Evolutionary conservation across 163 green algal genomes (phyloP).

Genomic region (Botryococcus braunii): DNA sequence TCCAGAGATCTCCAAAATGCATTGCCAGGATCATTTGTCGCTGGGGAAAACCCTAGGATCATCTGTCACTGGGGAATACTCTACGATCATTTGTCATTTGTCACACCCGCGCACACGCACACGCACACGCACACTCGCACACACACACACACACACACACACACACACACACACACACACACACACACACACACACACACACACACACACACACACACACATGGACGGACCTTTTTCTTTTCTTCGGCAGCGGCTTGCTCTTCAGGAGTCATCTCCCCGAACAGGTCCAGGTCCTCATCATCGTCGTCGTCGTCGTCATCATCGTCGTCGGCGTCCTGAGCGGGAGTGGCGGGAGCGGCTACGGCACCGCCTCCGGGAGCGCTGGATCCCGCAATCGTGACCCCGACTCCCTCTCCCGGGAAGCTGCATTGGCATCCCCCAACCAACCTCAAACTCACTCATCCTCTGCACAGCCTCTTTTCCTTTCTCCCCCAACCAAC

Average conservation of each 20-base stretch:
- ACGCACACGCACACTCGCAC: no score
- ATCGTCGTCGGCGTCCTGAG: conserved; percentile 2
- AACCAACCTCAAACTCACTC: neutral
- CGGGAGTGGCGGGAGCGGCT: neutral
- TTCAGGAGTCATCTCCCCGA: conserved; percentile 53
- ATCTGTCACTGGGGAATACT: no score
- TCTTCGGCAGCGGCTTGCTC: neutral
- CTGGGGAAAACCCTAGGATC: no score
- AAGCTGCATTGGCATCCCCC: conserved; percentile 17
- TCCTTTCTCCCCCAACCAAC: neutral
- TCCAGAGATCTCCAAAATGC: no score
- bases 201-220: neutral
- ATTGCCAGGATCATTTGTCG: no score
- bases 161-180: no score
- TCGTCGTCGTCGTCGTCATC: conserved; percentile 32
- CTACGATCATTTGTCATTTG: no score
- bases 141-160: no score
- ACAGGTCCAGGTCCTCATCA: conserved; percentile 59
- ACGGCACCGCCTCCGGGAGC: neutral
- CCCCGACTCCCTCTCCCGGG: conserved; percentile 26
- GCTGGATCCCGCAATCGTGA: conserved; percentile 16
- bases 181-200: no score
- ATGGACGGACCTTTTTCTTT: neutral
- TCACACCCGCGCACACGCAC: no score
- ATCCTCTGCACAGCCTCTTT: neutral